Evolutionary conservation across 2,329 filamentous ascomycete species (phyloP), one percentile per base, ranked within the genome.

Genomic region (Sporothrix pallida): DNA sequence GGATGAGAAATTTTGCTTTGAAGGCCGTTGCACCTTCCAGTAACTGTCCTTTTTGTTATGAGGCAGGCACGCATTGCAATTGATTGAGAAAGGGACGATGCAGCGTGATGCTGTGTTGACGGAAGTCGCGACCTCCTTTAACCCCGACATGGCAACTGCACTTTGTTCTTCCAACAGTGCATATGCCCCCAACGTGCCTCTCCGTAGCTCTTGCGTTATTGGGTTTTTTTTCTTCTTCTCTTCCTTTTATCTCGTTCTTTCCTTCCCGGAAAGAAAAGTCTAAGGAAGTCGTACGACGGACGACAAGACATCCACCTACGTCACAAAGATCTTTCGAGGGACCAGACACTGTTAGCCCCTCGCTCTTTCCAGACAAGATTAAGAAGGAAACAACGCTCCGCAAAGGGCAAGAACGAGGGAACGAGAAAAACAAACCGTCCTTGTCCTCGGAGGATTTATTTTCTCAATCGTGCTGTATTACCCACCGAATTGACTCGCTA

Each of bases 231-330:
- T 37, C 31, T 37, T 7, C 31, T 37, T 37, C 31, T 37, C 12
- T 48, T 54, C 26, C 12, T 17, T 52, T 63, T 13, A 10, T 20
- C 8, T 63, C 9, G 58, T 44, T 17, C 26, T 42, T 44, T n/a
- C 54, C n/a, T 17, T 67, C 42, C 46, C 68, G 9, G 37, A 13
- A 12, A 60, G 13, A 31, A 17, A 46, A 48, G 37, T 17, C 13
- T n/a, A 60, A 42, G n/a, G 15, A 60, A 46, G 69, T 50, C 52
- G 54, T 37, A 62, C 69, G 69, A 62, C 68, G 42, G 23, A 23
- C 6, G 23, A 23, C 6, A 58, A 10, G 50, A 60, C 31, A 12
- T 46, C 31, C 52, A 31, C 50, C 12, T 70, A 70, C 50, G 31
- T 70, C 67, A 70, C 50, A n/a, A 17, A 20, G 42, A 13, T 46